A percentile compares a stretch with the other conserved stretches of the same genome.
These are phyloP conservation scores for Cymodocea nodosa DNA, from an alignment of 116 monocot species.

Conservation along the genomic window DNA sequence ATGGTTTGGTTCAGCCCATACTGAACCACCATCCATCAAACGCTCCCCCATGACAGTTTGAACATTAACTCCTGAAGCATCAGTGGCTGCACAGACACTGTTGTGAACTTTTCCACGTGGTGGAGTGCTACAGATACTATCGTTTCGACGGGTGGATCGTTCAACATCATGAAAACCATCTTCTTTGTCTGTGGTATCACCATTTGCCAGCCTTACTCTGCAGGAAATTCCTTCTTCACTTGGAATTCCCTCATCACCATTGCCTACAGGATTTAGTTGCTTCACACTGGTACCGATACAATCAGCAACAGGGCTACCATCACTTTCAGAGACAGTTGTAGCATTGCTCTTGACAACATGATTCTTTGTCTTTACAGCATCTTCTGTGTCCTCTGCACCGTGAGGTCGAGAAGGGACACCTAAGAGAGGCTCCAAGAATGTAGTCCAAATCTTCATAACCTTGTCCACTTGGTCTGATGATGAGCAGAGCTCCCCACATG, in stretches of 20 bases:
- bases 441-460: slow-evolving; percentile 70
- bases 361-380: slow-evolving; percentile 31
- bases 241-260: slow-evolving; percentile 27
- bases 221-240: slow-evolving; percentile 26
- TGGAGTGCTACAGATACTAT: slow-evolving; percentile 19
- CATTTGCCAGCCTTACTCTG: slow-evolving; percentile 37
- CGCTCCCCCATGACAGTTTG: slow-evolving; percentile 22
- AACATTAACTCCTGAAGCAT: slow-evolving; percentile 30
- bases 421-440: slow-evolving; percentile 66
- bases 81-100: slow-evolving; percentile 23
- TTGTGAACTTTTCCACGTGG: slow-evolving; percentile 35
- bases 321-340: slow-evolving; percentile 22
- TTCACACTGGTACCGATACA: slow-evolving; percentile 19
- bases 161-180: slow-evolving; percentile 23
- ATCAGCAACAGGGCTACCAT: slow-evolving; percentile 23
- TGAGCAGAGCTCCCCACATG: slow-evolving; percentile 75
- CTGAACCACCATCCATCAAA: slow-evolving; percentile 18
- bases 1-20: slow-evolving; percentile 29
- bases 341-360: slow-evolving; percentile 22
- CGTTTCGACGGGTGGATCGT: slow-evolving; percentile 16
- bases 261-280: slow-evolving; percentile 16
- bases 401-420: slow-evolving; percentile 43
- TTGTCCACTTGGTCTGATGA: slow-evolving; percentile 67
- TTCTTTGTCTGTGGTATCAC: slow-evolving; percentile 27
- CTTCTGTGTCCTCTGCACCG: slow-evolving; percentile 49